Percentiles rank a stretch among this genome's conserved stretches.
These are phyloP conservation scores for Exutisphaerella laricina DNA, from an alignment of 2,329 filamentous ascomycete species.

Conservation along the genomic window DNA sequence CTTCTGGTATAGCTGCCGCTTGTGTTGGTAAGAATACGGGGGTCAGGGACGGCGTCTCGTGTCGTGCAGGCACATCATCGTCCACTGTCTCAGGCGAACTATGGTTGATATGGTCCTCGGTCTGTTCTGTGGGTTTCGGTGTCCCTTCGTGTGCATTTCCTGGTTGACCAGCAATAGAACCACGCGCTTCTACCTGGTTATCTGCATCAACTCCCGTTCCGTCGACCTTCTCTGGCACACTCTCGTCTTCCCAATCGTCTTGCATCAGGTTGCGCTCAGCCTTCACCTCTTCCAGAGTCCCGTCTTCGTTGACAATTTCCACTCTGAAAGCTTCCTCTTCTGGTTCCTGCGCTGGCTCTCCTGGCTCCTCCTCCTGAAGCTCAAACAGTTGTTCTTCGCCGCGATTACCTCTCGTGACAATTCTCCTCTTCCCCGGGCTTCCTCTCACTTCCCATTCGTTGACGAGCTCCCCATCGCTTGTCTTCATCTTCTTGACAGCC, in stretches of 20 bases:
- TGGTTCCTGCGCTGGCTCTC: not conserved
- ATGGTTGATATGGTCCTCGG: not conserved
- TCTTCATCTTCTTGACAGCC: conserved; percentile 43
- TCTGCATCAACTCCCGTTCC: conserved; percentile 3
- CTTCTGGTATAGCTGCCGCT: conserved; percentile 21
- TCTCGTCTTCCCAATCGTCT: conserved; percentile 26
- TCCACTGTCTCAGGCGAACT: not conserved
- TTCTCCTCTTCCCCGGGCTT: conserved; percentile 26
- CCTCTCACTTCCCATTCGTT: conserved; percentile 27
- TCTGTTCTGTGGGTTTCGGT: not conserved
- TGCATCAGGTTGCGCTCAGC: conserved; percentile 15
- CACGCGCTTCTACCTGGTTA: not conserved
- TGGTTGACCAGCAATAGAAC: not conserved
- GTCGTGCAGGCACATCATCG: not conserved
- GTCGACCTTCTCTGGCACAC: conserved; percentile 13
- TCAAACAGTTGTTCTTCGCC: conserved; percentile 20
- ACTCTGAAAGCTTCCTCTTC: conserved; percentile 16
- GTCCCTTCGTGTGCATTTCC: not conserved
- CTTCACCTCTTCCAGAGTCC: conserved; percentile 14
- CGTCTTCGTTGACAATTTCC: conserved; percentile 28
- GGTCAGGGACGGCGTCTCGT: not conserved
- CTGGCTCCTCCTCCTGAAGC: conserved; percentile 19
- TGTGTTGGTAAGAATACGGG: not conserved
- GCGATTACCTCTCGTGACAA: conserved; percentile 26
- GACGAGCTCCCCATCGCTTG: conserved; percentile 24